phyloP scores from a whole-genome alignment of 78 protist genomes.

The Dictyostelium firmibasis region DNA sequence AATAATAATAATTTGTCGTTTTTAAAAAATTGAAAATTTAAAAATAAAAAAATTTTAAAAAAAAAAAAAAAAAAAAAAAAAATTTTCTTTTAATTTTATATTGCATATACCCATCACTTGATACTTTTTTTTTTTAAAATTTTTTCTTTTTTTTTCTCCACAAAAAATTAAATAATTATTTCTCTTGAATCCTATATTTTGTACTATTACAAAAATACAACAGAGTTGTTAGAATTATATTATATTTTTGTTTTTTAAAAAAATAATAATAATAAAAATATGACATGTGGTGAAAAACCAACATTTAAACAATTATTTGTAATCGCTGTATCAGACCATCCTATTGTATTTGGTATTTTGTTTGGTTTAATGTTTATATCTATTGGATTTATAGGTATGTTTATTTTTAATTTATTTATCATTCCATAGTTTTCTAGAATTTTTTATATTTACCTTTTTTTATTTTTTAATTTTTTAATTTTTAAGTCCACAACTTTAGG shows the following conservation, averaged over 20 bases:
- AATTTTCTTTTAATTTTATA: too few species aligned
- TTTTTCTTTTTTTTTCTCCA: not conserved
- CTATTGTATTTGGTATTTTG: constrained; percentile 6
- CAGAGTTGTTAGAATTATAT: too few species aligned
- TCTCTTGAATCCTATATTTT: too few species aligned
- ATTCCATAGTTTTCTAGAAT: too few species aligned
- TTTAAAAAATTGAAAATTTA: not conserved
- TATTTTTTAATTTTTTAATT: too few species aligned
- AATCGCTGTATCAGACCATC: not conserved
- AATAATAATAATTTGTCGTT: not conserved
- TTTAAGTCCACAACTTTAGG: not conserved
- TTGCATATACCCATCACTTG: too few species aligned
- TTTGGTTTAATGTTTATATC: not conserved
- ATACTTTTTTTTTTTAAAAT: too few species aligned
- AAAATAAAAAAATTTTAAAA: not conserved
- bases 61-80: not conserved
- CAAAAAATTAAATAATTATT: not conserved
- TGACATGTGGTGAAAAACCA: not conserved
- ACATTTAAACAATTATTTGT: not conserved
- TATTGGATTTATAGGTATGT: constrained; percentile 3
- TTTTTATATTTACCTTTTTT: not conserved
- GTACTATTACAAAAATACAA: too few species aligned
- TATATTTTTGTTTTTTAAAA: too few species aligned
- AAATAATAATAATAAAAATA: not conserved
- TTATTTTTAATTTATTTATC: not conserved